Percentiles rank a stretch among this genome's conserved stretches.
Conservation (phyloP, 2,329 filamentous ascomycete genomes). For the Alternaria brassicae region DNA sequence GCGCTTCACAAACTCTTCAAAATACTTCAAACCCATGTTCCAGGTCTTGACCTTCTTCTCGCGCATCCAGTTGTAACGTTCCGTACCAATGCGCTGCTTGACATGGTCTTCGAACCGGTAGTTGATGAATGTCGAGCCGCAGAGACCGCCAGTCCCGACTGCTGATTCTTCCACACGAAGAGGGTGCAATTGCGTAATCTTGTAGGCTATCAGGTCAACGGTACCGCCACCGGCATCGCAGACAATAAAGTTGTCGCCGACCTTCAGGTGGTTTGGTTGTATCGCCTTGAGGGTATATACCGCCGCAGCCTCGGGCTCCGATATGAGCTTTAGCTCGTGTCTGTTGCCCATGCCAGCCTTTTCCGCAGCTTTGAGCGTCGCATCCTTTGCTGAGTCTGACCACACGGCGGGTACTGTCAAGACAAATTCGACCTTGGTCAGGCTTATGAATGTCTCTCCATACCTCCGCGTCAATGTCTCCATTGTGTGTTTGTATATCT, state of each 20-base stretch:
- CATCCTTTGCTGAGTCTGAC: conserved; percentile 86
- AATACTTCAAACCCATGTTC: conserved; percentile 75
- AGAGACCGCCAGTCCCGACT: conserved; percentile 78
- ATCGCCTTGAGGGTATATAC: conserved; percentile 82
- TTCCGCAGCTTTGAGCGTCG: conserved; percentile 78
- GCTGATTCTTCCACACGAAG: conserved; percentile 79
- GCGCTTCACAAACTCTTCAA: conserved; percentile 84
- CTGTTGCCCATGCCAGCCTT: conserved; percentile 77
- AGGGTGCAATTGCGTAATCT: conserved; percentile 75
- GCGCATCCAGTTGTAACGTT: conserved; percentile 76
- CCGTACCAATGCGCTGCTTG: conserved; percentile 69
- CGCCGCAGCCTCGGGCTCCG: conserved; percentile 78
- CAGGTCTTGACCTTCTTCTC: conserved; percentile 79
- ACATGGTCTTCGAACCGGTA: conserved; percentile 83
- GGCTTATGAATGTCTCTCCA: conserved; percentile 78
- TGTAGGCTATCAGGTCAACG: conserved; percentile 69
- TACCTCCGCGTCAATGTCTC: conserved; percentile 76
- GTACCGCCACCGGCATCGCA: conserved; percentile 58
- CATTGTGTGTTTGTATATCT: conserved; percentile 79
- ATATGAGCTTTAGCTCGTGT: conserved; percentile 77
- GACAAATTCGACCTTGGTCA: conserved; percentile 78
- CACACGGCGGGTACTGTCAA: conserved; percentile 79
- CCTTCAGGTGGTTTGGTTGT: conserved; percentile 73
- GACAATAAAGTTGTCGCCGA: conserved; percentile 68
- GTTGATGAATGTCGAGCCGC: conserved; percentile 80